Evolutionary conservation across 306 rosid species (phyloP), one percentile per base, ranked within the genome.

Genomic region (Quercus engelmannii): DNA sequence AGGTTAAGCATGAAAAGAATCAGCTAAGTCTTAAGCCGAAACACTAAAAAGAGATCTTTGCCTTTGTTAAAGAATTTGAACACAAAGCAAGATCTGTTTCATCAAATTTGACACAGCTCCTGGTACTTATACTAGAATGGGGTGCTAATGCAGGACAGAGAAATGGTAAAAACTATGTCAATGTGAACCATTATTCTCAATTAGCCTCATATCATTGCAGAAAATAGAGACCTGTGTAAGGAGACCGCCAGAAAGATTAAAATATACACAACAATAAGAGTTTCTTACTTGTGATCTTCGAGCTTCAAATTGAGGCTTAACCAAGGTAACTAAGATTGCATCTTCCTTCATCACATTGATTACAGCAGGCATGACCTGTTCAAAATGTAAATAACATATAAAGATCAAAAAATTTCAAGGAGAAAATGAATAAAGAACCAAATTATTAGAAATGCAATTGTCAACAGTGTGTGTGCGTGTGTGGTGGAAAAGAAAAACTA

Each of bases 241-340:
- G 19, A 73, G 38, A 33, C 8, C 1, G 38, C 38, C 38, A 38
- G 61, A 49, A 59, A 74, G 21, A 63, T 55, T 17, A 69, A 70
- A 55, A 69, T 9, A 9, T 26, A 74, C 4, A 20, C 8, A 5
- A 19, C 18, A 74, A 69, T 30, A 31, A 63, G 6, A 71, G 51
- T 70, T 21, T 79, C 92, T 71, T 87, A 90, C 99, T 86, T 95
- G 98, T 58, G 94, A 90, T 87, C 97, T 88, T 25, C 43, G 92
- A 82, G 98, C 97, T 86, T 95, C 98, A 87, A 93, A 93, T 78
- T 95, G 99, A 79, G 98, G 99, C 79, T 94, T 95, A 74, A 95
- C 93, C 86, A 95, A 81, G 56, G 98, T 88, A 69, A 95, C 88
- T 78, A 95, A 85, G 8, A 87, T 81, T n/a, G 97, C 92, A 69